Base-by-base conservation (phyloP, 225 moss, liverwort and hornwort genomes). In the Thuidium tamariscinum region DNA sequence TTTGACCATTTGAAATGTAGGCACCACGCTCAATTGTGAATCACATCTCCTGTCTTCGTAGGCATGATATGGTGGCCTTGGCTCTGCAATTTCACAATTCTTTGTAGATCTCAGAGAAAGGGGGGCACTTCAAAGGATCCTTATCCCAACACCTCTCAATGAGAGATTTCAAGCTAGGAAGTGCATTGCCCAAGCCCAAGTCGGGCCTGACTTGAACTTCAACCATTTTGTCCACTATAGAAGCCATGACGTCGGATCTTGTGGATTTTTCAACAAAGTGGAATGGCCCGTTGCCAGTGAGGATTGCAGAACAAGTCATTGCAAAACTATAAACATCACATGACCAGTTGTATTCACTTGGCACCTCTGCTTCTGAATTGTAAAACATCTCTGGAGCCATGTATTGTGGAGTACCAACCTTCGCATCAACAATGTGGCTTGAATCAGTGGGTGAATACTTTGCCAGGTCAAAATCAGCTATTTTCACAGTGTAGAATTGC, bases 21-120 rank as follows among this genome's bases (percentile, higher is more conserved):
- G 15, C n/a, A n/a, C 13, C 0, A 7, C 1, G 37, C 10, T 26
- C 0, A 77, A 36, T 16, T 55, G 23, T 26, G 4, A 77, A 18
- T 7, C 11, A 37, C 7, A 5, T 2, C 26, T 37, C 16, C 11
- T 3, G 1, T 25, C 55, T 77, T 3, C 2, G 2, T 11, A 77
- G 26, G 17, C 37, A 26, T 26, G 56, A 77, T 56, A 26, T 27
- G 37, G 77, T 77, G 37, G 37, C 7, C 56, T 56, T 37, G 2
- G 27, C 77, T 77, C 27, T 77, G 26, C 77, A 77, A 54, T 55
- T 11, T 56, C 77, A 77, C 37, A 77, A 77, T 2, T 36, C 17
- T 56, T 18, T 56, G 56, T 11, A 77, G 1, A 77, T 77, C 17
- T 54, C 11, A 7, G 27, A 54, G 49, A 77, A 77, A 37, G 37